Base-by-base conservation (phyloP, 164 flowering plant genomes). In the Brasenia schreberi region DNA sequence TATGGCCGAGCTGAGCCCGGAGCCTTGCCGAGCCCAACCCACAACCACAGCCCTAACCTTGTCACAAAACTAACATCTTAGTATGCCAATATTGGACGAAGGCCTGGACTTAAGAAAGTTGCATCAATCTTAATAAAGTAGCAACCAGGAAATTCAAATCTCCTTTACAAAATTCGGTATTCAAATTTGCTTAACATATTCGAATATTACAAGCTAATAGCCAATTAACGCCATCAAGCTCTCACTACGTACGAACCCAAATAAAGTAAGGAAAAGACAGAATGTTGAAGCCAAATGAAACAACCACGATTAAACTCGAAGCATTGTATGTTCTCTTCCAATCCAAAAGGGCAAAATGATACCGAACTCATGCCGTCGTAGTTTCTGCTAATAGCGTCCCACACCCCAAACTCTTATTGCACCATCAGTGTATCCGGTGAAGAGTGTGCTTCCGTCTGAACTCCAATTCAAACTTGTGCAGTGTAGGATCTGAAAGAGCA, bases 391-490 rank as follows among this genome's bases (percentile, higher is more conserved):
- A 64, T 75, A 81, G 65, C 85, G 86, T 6, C 87, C 88, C 66
- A 84, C 76, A 1, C 81, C 83, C 84, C 86, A 87, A 5, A 83
- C 92, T 71, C 92, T 82, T 71, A 87, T 76, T 14, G 82, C 78
- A 63, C 89, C 89, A 68, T 87, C 92, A 0, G 89, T 82, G 73
- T 85, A 87, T 7, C 92, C 89, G 67, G 82, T 80, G 65, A 81
- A 87, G 72, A 87, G 72, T 4, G 86, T 85, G 78, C 87, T 85
- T 63, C 92, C 92, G 76, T 87, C 92, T 0, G 82, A 77, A 64
- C 89, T 87, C 92, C 92, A 87, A 79, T 73, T 83, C 81, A 87
- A 78, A 73, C 92, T 83, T 62, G 92, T 82, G 71, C 92, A 87
- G 80, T 82, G 83, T 18, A 87, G 69, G 67, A 78, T 63, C 92